Evolutionary conservation across 106 monocot species (phyloP).

Genomic region (Agapanthus africanus): DNA sequence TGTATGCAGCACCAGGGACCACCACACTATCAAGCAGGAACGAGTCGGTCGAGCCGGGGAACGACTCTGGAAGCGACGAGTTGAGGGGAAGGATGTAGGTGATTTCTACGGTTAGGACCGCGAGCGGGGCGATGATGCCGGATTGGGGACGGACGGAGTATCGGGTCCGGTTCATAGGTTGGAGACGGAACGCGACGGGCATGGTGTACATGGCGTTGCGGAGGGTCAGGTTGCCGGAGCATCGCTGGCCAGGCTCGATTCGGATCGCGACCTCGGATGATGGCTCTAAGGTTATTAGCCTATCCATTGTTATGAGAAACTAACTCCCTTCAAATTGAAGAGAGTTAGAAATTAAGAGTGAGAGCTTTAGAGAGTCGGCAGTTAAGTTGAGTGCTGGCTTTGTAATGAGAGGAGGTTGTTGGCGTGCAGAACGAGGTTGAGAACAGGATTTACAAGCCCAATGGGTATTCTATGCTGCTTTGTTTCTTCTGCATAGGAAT

Average conservation of each 20-base stretch:
- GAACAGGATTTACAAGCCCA: no score
- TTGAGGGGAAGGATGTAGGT: constrained; percentile 16
- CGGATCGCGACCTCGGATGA: constrained; percentile 33
- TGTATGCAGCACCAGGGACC: constrained; percentile 38
- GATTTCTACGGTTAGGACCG: constrained; percentile 25
- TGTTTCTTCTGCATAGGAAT: no score
- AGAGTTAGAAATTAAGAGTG: no score
- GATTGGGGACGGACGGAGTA: constrained; percentile 32
- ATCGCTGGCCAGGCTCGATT: constrained; percentile 26
- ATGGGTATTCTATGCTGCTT: no score
- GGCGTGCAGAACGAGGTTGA: no score
- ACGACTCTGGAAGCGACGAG: constrained; percentile 17
- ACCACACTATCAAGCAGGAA: constrained; percentile 52
- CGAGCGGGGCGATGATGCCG: constrained; percentile 44
- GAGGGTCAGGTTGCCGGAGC: constrained; percentile 31
- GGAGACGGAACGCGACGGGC: constrained; percentile 51
- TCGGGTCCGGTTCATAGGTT: constrained; percentile 19
- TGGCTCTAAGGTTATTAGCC: constrained; percentile 29
- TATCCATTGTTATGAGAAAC: not conserved
- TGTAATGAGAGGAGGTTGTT: no score
- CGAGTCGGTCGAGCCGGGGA: constrained; percentile 27
- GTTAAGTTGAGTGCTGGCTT: no score
- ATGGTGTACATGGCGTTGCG: constrained; percentile 56
- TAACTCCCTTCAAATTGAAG: no score
- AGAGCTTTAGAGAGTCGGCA: no score